Evolutionary conservation across 768 basidiomycete genomes (phyloP).

Genomic region (Bullera alba): DNA sequence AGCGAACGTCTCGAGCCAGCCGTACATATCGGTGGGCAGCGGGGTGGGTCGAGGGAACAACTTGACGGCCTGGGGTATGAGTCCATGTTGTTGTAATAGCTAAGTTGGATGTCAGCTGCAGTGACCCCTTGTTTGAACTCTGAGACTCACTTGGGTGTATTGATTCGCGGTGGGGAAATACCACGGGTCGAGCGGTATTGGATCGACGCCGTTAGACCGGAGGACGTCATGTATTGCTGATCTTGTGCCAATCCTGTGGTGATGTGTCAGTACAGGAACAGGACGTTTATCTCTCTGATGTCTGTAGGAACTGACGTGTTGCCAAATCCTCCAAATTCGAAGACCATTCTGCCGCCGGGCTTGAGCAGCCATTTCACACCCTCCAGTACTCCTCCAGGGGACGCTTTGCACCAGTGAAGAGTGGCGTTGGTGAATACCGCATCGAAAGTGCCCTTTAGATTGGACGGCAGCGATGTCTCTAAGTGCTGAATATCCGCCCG

Average conservation of each 20-base stretch:
- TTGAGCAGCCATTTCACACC: slow-evolving; percentile 60
- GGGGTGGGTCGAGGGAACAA: slow-evolving; percentile 45
- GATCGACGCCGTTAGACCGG: slow-evolving; percentile 55
- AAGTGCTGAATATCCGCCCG: slow-evolving; percentile 49
- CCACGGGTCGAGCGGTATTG: slow-evolving; percentile 66
- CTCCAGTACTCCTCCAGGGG: slow-evolving; percentile 61
- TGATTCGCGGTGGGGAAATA: slow-evolving; percentile 69
- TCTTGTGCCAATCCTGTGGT: neutral
- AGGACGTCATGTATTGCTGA: slow-evolving; percentile 50
- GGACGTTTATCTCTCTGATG: neutral
- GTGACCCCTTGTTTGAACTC: slow-evolving; percentile 51
- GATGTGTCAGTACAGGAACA: neutral
- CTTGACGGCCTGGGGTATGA: slow-evolving; percentile 13
- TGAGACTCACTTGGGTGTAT: slow-evolving; percentile 55
- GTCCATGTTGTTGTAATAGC: slow-evolving; percentile 3
- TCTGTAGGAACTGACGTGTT: slow-evolving; percentile 53
- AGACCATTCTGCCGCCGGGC: slow-evolving; percentile 63
- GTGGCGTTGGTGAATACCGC: slow-evolving; percentile 73
- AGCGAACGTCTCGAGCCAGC: slow-evolving; percentile 65
- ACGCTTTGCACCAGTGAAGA: slow-evolving; percentile 76
- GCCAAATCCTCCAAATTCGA: slow-evolving; percentile 70
- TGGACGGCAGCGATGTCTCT: slow-evolving; percentile 16
- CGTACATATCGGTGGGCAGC: slow-evolving; percentile 45
- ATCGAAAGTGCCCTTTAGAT: slow-evolving; percentile 53
- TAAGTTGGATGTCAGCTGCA: slow-evolving; percentile 25